Conservation (phyloP, 2,329 filamentous ascomycete species). For the Fusarium azukiicola region DNA sequence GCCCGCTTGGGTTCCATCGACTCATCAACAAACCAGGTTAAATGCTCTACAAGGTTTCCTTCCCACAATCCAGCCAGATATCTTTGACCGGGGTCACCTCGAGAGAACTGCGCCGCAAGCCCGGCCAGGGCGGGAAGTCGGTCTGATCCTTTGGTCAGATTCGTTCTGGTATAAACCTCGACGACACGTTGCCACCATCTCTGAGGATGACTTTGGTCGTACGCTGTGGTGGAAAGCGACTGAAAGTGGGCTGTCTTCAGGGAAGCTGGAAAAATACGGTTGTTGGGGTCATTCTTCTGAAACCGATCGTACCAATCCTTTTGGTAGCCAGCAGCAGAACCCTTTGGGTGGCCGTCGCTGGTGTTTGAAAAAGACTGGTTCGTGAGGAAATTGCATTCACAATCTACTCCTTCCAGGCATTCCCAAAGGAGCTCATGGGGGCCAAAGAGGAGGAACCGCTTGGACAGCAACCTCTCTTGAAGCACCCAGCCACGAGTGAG, state of each 20-base stretch:
- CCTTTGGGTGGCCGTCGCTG: slow-evolving; percentile 41
- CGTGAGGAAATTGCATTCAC: slow-evolving; percentile 52
- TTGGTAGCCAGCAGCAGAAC: too few species aligned
- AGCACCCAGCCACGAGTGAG: neutral
- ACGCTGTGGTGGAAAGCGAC: neutral
- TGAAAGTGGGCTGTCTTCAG: neutral
- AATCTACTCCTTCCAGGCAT: slow-evolving; percentile 44
- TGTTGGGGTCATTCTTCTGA: neutral
- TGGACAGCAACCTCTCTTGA: slow-evolving; percentile 33
- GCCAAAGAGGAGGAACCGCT: slow-evolving; percentile 40
- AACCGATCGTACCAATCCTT: too few species aligned
- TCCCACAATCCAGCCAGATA: slow-evolving; percentile 58
- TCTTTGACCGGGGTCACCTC: slow-evolving; percentile 25
- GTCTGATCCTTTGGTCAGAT: slow-evolving; percentile 49
- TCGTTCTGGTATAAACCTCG: slow-evolving; percentile 53
- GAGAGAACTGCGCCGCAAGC: slow-evolving; percentile 48
- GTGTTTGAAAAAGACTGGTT: slow-evolving; percentile 47
- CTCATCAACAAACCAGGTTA: slow-evolving; percentile 41
- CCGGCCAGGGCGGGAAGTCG: slow-evolving; percentile 57
- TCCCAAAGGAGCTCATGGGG: slow-evolving; percentile 44
- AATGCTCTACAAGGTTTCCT: slow-evolving; percentile 49
- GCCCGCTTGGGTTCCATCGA: neutral
- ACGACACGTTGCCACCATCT: slow-evolving; percentile 55
- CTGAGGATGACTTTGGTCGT: neutral
- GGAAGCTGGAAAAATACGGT: neutral